Base-by-base conservation (phyloP, 495 filamentous ascomycete species). In the Xylaria grammica region DNA sequence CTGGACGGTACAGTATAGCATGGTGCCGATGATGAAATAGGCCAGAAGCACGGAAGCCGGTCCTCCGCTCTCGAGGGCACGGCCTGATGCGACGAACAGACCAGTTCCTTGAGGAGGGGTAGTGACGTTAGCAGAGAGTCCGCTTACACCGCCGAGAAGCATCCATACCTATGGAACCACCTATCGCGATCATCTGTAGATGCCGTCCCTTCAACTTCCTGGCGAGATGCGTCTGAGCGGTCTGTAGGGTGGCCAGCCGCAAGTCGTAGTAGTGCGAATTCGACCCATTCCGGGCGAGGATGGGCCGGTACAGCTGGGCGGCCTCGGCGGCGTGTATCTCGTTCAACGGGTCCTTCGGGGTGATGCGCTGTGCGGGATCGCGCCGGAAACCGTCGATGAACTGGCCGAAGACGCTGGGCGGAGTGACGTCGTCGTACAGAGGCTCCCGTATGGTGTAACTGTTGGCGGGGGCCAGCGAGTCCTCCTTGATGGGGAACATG, bases 151-250 rank as follows among this genome's bases (percentile, higher is more conserved):
- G 4, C 36, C 10, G 42, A 11, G 51, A 29, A 49, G 65, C 13
- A 13, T 24, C 58, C 81, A 52, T 86, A 89, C 94, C 94, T 67
- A 99, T 97, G 1, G 91, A 94, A 38, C 95, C 95, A 65, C 93
- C 93, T 67, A 97, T 96, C 7, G 94, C 94, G 81, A 97, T 97
- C 93, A 97, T 97, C 82, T 97, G 93, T 66, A 97, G 74, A 81
- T 97, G 94, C 44, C 93, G 84, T 17, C 89, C 87, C 76, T 96
- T 95, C 55, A 97, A 74, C 68, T 84, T 84, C 62, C 95, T 81
- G 53, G 89, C 85, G 30, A 99, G 82, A 17, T 89, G 88, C 20
- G 92, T 90, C 53, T 86, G 81, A 0, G 94, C 93, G 0, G 94
- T 94, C 44, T 86, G 88, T 26, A 85, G 71, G 6, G 88, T 91